Evolutionary conservation across 2,329 filamentous ascomycete species (phyloP), one percentile per base, ranked within the genome.

Genomic region (Aspergillus fructus): DNA sequence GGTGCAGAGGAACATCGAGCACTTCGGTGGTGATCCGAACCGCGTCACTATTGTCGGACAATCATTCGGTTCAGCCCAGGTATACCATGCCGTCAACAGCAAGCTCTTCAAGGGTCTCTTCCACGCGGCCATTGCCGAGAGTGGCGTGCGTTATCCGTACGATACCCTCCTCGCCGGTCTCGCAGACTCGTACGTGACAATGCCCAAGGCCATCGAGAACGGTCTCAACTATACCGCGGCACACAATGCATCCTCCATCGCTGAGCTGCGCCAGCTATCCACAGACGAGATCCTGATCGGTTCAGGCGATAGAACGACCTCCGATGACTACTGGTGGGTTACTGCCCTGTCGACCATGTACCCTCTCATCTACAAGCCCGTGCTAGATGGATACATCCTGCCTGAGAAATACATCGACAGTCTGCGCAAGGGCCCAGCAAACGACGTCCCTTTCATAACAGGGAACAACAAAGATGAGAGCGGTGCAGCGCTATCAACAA

Each of bases 21-120:
- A 74, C 15, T 85, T 85, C 56, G 82, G 82, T 40, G 82, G 82
- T 41, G 79, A 84, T 65, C 72, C 77, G 3, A 70, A 75, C 19
- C 73, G 76, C 6, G 76, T 84, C 23, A 81, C 79, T 2, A 73
- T 83, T 13, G 62, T 61, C 9, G 67, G 67, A 0, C 65, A 69
- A 48, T 68, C 65, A 15, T 64, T 65, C n/a, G 69, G 70, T 9
- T 72, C 70, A 8, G 68, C 68, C 3, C 66, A 66, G 43, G 57
- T 66, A 39, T 70, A 72, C 53, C 70, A 73, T 48, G 65, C 66
- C 3, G 62, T 72, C 24, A 70, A 71, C 56, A 70, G 66, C 21
- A 60, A 59, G 19, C 60, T 72, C 5, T 69, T 69, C 60, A 66
- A 58, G 24, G 68, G 69, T 1, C 66, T 67, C 39, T 68, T 71